A percentile compares a stretch with the other conserved stretches of the same genome.
These are phyloP conservation scores for Tolypocladium tropicale DNA, from an alignment of 2,329 filamentous ascomycete genomes.

Conservation along the genomic window DNA sequence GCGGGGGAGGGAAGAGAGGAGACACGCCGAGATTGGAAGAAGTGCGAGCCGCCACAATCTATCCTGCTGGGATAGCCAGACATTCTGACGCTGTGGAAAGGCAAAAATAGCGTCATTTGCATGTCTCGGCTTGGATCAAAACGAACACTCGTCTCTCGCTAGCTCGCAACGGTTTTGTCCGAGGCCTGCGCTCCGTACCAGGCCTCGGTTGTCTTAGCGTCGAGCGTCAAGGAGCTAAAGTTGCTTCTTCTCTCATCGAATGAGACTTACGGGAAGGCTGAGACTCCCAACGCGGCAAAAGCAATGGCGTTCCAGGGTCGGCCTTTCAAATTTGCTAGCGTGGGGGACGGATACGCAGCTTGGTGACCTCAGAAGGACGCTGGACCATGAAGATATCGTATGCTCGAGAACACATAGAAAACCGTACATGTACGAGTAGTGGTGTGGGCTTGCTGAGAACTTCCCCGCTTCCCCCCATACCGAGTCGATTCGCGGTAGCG, in stretches of 20 bases:
- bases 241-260: slow-evolving; percentile 2
- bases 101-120: too few species aligned
- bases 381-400: not conserved
- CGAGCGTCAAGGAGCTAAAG: not conserved
- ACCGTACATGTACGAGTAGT: too few species aligned
- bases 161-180: not conserved
- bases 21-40: not conserved
- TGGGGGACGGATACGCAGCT: not conserved
- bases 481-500: not conserved
- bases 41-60: not conserved
- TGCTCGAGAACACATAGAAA: not conserved
- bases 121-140: not conserved
- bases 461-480: too few species aligned
- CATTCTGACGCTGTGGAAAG: not conserved
- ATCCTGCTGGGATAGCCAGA: not conserved
- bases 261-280: not conserved
- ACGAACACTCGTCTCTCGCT: not conserved
- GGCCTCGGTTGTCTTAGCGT: not conserved
- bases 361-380: not conserved
- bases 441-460: too few species aligned
- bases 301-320: not conserved
- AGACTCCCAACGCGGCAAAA: not conserved
- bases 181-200: not conserved
- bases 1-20: not conserved
- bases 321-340: not conserved